These are phyloP conservation scores for Pleurotus sapidus DNA, from an alignment of 768 basidiomycete species.

Conservation along the genomic window DNA sequence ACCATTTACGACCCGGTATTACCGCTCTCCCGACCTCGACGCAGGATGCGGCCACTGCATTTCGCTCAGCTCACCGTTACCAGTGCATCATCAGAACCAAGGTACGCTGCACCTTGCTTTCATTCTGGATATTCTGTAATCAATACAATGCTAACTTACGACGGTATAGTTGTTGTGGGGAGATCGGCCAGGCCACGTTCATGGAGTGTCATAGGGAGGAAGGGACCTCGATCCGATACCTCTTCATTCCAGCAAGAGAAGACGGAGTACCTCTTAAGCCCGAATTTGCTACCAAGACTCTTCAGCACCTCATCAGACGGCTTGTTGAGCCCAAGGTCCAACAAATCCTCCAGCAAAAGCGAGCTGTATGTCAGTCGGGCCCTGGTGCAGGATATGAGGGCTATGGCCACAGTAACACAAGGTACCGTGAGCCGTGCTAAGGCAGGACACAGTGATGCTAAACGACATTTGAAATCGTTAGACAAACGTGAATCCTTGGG, in stretches of 20 bases:
- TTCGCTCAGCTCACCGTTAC: too few species aligned
- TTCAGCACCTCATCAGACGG: slow-evolving; percentile 20
- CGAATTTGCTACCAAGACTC: slow-evolving; percentile 32
- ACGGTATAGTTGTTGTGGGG: slow-evolving; percentile 9
- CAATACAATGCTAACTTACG: too few species aligned
- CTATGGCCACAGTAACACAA: too few species aligned
- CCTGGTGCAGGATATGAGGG: too few species aligned
- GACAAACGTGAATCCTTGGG: too few species aligned
- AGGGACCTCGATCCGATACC: slow-evolving; percentile 32
- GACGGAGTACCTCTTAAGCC: slow-evolving; percentile 26
- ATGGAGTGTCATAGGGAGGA: slow-evolving; percentile 38
- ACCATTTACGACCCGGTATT: slow-evolving; percentile 1
- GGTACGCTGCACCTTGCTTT: background rate
- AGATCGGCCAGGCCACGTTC: slow-evolving; percentile 25
- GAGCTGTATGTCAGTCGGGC: too few species aligned
- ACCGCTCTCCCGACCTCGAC: slow-evolving; percentile 4
- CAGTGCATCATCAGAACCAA: background rate
- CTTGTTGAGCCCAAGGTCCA: slow-evolving; percentile 9
- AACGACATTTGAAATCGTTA: too few species aligned
- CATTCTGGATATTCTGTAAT: too few species aligned
- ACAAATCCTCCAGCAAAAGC: background rate
- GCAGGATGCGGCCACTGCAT: background rate
- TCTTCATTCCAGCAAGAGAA: slow-evolving; percentile 30
- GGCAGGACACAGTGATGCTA: too few species aligned
- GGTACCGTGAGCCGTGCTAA: too few species aligned